Conservation (phyloP, 495 filamentous ascomycete genomes). For the Lepidopterella palustris region DNA sequence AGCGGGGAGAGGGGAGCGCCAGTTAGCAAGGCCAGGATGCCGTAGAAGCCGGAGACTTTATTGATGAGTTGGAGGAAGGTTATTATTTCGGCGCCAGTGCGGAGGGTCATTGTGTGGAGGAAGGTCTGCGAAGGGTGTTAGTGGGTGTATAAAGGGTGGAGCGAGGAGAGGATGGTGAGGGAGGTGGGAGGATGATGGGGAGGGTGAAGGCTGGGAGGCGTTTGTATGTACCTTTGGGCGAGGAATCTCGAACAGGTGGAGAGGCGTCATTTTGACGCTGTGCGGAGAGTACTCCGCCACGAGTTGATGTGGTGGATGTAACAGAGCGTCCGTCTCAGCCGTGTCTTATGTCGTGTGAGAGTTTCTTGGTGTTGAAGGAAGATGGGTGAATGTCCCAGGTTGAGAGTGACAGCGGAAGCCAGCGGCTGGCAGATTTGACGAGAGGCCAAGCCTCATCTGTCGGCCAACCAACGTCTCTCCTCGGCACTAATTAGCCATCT, state of each 20-base stretch:
- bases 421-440: background rate
- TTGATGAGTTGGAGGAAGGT: conserved; percentile 74
- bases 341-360: background rate
- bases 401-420: background rate
- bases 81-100: conserved; percentile 76
- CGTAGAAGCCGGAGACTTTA: conserved; percentile 82
- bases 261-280: conserved; percentile 7
- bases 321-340: background rate
- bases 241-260: conserved; percentile 22
- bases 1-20: conserved; percentile 36
- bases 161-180: background rate
- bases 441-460: background rate
- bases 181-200: background rate
- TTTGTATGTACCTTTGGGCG: conserved; percentile 25
- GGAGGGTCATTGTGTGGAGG: conserved; percentile 57
- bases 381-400: background rate
- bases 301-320: background rate
- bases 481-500: too few relatives aligned
- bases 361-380: too few relatives aligned
- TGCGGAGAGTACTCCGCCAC: conserved; percentile 1
- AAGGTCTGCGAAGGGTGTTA: background rate
- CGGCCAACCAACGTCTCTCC: too few relatives aligned
- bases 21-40: conserved; percentile 66
- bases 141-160: too few relatives aligned
- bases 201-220: too few relatives aligned